These are phyloP conservation scores for Candida suzukii DNA, from an alignment of 805 yeast species.

Conservation along the genomic window DNA sequence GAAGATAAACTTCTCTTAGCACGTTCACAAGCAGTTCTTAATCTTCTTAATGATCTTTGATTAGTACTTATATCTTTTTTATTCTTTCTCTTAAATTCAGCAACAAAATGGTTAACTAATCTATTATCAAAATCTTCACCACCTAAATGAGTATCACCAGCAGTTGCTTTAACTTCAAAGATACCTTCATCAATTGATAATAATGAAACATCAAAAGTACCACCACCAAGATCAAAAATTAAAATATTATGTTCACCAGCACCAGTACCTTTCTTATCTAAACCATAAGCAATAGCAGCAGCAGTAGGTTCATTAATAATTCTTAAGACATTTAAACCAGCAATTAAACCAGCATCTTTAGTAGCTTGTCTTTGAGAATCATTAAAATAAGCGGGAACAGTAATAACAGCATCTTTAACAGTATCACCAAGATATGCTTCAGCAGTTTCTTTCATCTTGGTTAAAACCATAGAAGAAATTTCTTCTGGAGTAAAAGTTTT, in stretches of 20 bases:
- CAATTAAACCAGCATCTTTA: slow-evolving; percentile 67
- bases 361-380: slow-evolving; percentile 81
- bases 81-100: slow-evolving; percentile 96
- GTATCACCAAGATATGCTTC: slow-evolving; percentile 45
- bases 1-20: slow-evolving; percentile 98
- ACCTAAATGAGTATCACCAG: slow-evolving; percentile 81
- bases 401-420: slow-evolving; percentile 68
- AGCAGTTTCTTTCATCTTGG: slow-evolving; percentile 62
- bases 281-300: slow-evolving; percentile 77
- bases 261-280: slow-evolving; percentile 40
- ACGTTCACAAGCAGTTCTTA: slow-evolving; percentile 98
- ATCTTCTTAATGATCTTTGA: slow-evolving; percentile 97
- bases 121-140: slow-evolving; percentile 81
- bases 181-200: slow-evolving; percentile 76
- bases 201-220: slow-evolving; percentile 77
- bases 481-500: slow-evolving; percentile 92
- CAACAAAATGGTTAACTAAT: slow-evolving; percentile 82
- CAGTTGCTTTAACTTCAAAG: slow-evolving; percentile 75
- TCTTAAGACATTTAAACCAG: slow-evolving; percentile 69
- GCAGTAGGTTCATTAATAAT: slow-evolving; percentile 84
- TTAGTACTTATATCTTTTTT: slow-evolving; percentile 88
- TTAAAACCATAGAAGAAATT: slow-evolving; percentile 80
- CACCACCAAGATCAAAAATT: slow-evolving; percentile 77
- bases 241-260: slow-evolving; percentile 44
- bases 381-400: slow-evolving; percentile 82